Base-by-base conservation (phyloP, 2,329 filamentous ascomycete species). In the Keithomyces neogunnii region DNA sequence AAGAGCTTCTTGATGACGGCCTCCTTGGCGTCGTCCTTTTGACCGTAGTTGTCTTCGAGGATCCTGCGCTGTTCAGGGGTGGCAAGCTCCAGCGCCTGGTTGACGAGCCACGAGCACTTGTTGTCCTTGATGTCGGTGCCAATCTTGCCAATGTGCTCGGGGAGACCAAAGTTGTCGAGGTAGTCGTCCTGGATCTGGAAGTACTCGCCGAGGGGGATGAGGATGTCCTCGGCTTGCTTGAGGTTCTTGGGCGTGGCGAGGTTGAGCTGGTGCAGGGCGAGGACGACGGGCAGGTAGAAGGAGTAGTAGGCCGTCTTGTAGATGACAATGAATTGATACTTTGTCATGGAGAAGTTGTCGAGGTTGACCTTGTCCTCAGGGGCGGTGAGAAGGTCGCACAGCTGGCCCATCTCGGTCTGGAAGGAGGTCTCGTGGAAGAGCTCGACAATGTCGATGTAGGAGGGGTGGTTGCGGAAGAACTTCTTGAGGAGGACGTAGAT, bases 241-340 rank as follows among this genome's bases (percentile, higher is more conserved):
- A 99, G 83, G 76, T 96, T 97, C 72, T 87, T 82, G 31, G 85
- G 82, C 7, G 89, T 93, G 28, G 92, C 93, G 54, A 91, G 78
- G 65, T 89, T 85, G 59, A 91, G 82, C 72, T 90, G 86, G 76
- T 92, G 78, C 62, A 99, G 78, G 4, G 93, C 89, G 44, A 99
- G 81, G 8, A 90, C 92, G 51, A 99, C 90, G 53, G 93, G 93
- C 11, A 99, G 86, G 75, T 97, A 97, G 80, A 99, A 99, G 65
- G 88, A 95, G 79, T 99, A 99, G 78, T 95, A 99, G 48, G 93
- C 91, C 29, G 93, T 99, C 84, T 99, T 99, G 84, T 95, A 97
- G 73, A 95, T 88, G 74, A 99, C 93, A 65, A 99, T 99, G 79
- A 97, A 99, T 63, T 78, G 84, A 78, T 96, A 96, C 79, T 96